phyloP scores from a whole-genome alignment of 352 stramenopile species.

The Phytophthora kernoviae region DNA sequence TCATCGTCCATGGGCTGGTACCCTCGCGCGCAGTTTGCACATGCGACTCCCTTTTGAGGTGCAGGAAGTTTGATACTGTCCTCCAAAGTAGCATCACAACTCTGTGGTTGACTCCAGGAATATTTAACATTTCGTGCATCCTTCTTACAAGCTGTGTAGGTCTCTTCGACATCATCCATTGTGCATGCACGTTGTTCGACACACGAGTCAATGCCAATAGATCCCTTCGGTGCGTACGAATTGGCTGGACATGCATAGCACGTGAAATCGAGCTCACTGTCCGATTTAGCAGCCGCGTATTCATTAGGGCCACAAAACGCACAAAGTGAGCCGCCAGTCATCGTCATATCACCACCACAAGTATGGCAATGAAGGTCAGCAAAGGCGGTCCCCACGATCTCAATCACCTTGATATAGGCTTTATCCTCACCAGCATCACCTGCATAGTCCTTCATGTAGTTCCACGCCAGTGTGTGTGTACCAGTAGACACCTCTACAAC shows the following conservation, averaged over 20 bases:
- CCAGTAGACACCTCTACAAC: conserved; percentile 58
- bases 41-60: conserved; percentile 42
- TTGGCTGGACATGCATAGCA: conserved; percentile 72
- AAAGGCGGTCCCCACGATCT: conserved; percentile 80
- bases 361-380: conserved; percentile 76
- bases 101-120: conserved; percentile 69
- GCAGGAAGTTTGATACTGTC: conserved; percentile 50
- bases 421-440: conserved; percentile 74
- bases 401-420: conserved; percentile 78
- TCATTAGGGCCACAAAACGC: conserved; percentile 81
- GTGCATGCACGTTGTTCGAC: conserved; percentile 66
- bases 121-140: conserved; percentile 66
- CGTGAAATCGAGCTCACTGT: conserved; percentile 78
- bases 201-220: conserved; percentile 71
- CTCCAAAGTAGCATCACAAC: conserved; percentile 55
- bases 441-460: conserved; percentile 82
- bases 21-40: conserved; percentile 55
- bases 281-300: conserved; percentile 69
- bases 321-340: conserved; percentile 74
- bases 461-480: conserved; percentile 76
- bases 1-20: conserved; percentile 47
- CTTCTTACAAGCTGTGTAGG: conserved; percentile 58
- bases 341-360: conserved; percentile 81
- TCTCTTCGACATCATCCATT: conserved; percentile 63
- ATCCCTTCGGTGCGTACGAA: conserved; percentile 72